Base-by-base conservation (phyloP, 1,139 yeast species). In the Scheffersomyces insectosa region DNA sequence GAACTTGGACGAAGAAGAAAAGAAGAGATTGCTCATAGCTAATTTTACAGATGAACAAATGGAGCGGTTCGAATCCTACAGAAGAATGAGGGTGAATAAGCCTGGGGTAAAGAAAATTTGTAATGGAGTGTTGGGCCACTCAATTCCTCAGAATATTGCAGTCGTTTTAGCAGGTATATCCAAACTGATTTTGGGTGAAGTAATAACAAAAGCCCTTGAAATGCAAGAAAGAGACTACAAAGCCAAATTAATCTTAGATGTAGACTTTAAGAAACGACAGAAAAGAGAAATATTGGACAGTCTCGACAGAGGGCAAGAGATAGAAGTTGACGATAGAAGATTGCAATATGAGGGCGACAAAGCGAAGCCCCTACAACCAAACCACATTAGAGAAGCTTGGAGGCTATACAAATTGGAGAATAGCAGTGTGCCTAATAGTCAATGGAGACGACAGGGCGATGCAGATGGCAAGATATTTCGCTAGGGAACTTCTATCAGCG, bases 351-450 rank as follows among this genome's bases (percentile, higher is more conserved):
- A 57, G 36, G 79, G 78, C 27, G 83, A 80, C 47, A 65, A 64
- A 13, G 65, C 70, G 38, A 73, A 76, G 34, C 96, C 96, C 0
- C 63, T 91, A 36, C 74, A 80, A 36, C 96, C 97, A 0, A 90
- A 87, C 51, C 96, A 91, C 59, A 75, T 91, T 34, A 69, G 95
- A 37, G 96, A 89, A 56, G 97, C 97, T 1, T 88, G 95, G 90
- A 70, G 96, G 50, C 61, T 87, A 41, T 85, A 82, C 54, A 79
- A 80, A 49, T 51, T 74, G 37, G 96, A 89, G 54, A 80, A 77
- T 42, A 83, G 86, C n/a, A 80, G 86, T 3, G 80, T 85, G 2
- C 72, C 80, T 16, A 75, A 76, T 10, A 80, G 82, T 15, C 65
- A 70, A 37, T 85, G 91, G 88, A 70, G 90, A 46, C 64, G 75